Base-by-base conservation (phyloP, 495 filamentous ascomycete genomes). In the Hamigera avellanea region DNA sequence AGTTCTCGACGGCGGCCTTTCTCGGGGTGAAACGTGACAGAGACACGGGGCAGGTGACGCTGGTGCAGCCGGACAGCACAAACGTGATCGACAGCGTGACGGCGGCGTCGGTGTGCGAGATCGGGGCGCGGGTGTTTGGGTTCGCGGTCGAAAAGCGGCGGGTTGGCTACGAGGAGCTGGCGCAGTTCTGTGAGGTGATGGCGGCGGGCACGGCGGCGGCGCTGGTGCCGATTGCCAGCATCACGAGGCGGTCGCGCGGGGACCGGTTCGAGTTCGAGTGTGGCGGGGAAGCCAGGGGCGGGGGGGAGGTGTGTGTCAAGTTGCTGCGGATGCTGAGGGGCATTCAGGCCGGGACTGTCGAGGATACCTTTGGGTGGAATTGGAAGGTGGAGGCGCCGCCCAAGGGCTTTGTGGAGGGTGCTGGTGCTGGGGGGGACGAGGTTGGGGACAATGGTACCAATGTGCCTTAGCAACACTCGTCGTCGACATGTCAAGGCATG, bases 151-250 rank as follows among this genome's bases (percentile, higher is more conserved):
- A 86, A 54, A 66, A 62, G 43, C 54, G 79, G 25, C 39, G 40
- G 9, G 52, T 93, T 52, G 72, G 74, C 42, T 89, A 89, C 56
- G 67, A 73, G n/a, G 89, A 98, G 44, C 64, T 95, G 7, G 52
- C 61, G 10, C 52, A 59, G 6, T 95, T 96, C 60, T 67, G 66
- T 31, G 91, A 98, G 56, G 78, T 98, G 14, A 72, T 95, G 60
- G 91, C 89, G 2, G 86, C 85, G 1, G 91, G 91, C 0, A 98
- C 91, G 1, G 91, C 91, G 3, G 91, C 89, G 0, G 83, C 86
- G 1, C 64, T 98, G 29, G 86, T 95, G 8, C 91, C 91, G 1
- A 85, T 98, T 51, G 77, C 78, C 35, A 87, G 80, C 33, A 93
- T 98, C 44, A 84, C 81, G 1, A 77, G 81, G 52, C 71, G 68